Percentiles rank a stretch among this genome's conserved stretches.
Conservation (phyloP, 208 protist genomes). For the Trypanosoma boissoni region DNA sequence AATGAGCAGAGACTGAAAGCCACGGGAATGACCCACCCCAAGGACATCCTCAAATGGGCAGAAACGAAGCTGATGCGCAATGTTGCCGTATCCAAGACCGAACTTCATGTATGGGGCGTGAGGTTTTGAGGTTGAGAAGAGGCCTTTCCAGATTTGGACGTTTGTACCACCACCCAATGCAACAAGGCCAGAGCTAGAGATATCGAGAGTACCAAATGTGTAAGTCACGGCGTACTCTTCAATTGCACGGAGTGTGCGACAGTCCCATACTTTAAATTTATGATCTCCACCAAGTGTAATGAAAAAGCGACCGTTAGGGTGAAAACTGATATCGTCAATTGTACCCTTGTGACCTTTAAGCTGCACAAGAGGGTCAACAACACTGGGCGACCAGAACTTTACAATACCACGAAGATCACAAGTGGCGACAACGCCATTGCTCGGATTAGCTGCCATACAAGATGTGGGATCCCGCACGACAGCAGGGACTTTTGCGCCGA, state of each 20-base stretch:
- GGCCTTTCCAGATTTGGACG: slow-evolving; percentile 87
- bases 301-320: slow-evolving; percentile 93
- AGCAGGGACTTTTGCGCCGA: slow-evolving; percentile 80
- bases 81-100: slow-evolving; percentile 85
- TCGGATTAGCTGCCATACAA: slow-evolving; percentile 89
- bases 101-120: slow-evolving; percentile 84
- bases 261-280: slow-evolving; percentile 97
- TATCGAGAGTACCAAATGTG: slow-evolving; percentile 75
- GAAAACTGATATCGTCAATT: slow-evolving; percentile 83
- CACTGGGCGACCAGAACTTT: slow-evolving; percentile 96
- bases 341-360: slow-evolving; percentile 93
- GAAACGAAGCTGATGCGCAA: slow-evolving; percentile 67
- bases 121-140: slow-evolving; percentile 75
- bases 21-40: slow-evolving; percentile 81
- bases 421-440: slow-evolving; percentile 93
- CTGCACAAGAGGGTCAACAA: slow-evolving; percentile 94
- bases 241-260: slow-evolving; percentile 91
- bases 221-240: slow-evolving; percentile 88
- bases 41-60: slow-evolving; percentile 92
- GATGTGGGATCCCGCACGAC: slow-evolving; percentile 79
- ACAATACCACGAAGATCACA: slow-evolving; percentile 93
- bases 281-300: slow-evolving; percentile 94
- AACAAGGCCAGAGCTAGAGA: slow-evolving; percentile 84
- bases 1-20: slow-evolving; percentile 88
- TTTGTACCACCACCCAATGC: slow-evolving; percentile 76